A percentile compares a stretch with the other conserved stretches of the same genome.
Evolutionary conservation across 2,329 filamentous ascomycete genomes (phyloP).

Genomic region (Alternaria longipes): DNA sequence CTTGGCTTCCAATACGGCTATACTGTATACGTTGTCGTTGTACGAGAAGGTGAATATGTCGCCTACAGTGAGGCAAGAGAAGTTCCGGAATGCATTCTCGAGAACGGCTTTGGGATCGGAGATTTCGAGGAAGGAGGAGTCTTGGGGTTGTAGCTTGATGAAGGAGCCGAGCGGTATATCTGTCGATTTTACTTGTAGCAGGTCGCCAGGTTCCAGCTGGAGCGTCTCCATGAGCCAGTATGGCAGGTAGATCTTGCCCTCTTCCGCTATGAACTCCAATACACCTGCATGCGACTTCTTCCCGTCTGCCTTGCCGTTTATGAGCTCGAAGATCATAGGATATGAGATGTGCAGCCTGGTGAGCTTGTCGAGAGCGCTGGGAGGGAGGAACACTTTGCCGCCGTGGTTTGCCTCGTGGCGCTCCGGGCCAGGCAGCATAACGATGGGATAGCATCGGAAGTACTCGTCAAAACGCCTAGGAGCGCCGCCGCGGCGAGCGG

Average conservation of each 20-base stretch:
- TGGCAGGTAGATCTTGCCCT: conserved; percentile 94
- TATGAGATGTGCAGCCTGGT: conserved; percentile 96
- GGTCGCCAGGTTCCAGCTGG: conserved; percentile 86
- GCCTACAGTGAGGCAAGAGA: conserved; percentile 89
- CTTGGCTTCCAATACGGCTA: conserved; percentile 93
- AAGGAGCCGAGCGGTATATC: conserved; percentile 88
- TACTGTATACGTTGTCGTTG: conserved; percentile 92
- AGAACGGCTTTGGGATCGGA: conserved; percentile 96
- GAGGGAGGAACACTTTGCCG: conserved; percentile 97
- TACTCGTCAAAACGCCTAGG: conserved; percentile 94
- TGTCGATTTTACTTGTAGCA: conserved; percentile 94
- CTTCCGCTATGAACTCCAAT: conserved; percentile 95
- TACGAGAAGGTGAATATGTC: conserved; percentile 97
- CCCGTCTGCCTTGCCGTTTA: conserved; percentile 88
- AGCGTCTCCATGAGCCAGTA: conserved; percentile 98
- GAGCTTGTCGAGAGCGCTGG: conserved; percentile 94
- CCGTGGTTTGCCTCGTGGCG: conserved; percentile 92
- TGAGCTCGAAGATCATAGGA: conserved; percentile 95
- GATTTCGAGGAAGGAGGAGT: conserved; percentile 92
- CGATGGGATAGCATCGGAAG: conserved; percentile 94
- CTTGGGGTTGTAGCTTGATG: conserved; percentile 97
- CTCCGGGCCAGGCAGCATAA: conserved; percentile 91
- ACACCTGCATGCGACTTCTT: conserved; percentile 92
- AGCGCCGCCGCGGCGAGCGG: conserved; percentile 55
- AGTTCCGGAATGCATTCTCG: conserved; percentile 95